A percentile compares a stretch with the other conserved stretches of the same genome.
Conservation (phyloP, 257 asterid species). For the Penstemon davidsonii region DNA sequence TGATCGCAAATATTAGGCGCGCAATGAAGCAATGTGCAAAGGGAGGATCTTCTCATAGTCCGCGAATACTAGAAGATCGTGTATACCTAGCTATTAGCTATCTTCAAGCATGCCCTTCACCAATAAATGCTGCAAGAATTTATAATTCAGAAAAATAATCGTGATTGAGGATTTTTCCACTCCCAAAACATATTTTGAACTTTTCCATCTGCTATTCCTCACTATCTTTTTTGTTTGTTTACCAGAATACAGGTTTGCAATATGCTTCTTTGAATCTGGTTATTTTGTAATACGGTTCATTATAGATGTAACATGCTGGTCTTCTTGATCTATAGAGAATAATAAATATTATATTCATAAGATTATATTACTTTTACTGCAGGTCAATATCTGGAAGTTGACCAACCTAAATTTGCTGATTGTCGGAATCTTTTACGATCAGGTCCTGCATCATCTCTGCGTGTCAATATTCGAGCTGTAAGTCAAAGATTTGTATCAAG, state of each 20-base stretch:
- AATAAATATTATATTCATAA: conserved; percentile 16
- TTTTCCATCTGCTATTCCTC: neutral
- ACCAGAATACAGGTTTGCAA: neutral
- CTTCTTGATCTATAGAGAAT: neutral
- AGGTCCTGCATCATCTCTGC: conserved; percentile 95
- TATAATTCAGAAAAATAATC: too few species aligned
- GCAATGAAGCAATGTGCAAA: neutral
- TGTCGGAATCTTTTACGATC: conserved; percentile 83
- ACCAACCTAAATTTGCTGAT: conserved; percentile 65
- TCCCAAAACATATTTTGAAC: neutral
- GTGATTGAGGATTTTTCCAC: neutral
- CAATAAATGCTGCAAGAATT: too few species aligned
- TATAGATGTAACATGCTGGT: neutral
- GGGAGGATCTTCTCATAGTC: neutral
- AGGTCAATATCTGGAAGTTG: conserved; percentile 70
- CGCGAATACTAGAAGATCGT: neutral
- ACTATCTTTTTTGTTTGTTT: too few species aligned
- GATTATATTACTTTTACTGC: conserved; percentile 17
- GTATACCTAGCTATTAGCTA: too few species aligned
- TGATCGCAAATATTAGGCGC: neutral
- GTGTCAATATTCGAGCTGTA: conserved; percentile 94
- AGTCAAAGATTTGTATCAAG: conserved; percentile 33
- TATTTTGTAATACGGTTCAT: neutral
- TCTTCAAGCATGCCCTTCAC: too few species aligned
- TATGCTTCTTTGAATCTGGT: neutral